These are phyloP conservation scores for Vicia villosa DNA, from an alignment of 306 rosid genomes.

Conservation along the genomic window DNA sequence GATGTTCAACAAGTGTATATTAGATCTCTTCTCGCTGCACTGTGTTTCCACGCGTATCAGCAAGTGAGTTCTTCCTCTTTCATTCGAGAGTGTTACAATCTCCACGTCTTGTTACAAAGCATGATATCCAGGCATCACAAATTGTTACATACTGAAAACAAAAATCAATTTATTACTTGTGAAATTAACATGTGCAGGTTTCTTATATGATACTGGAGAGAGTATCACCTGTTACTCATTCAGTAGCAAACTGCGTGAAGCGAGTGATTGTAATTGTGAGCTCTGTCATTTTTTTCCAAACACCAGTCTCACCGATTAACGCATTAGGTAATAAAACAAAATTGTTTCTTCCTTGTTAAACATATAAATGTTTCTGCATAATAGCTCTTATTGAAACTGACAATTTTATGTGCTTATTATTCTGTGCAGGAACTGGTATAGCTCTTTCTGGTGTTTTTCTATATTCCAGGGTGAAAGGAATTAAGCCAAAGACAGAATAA, in stretches of 20 bases:
- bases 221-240: conserved; percentile 97
- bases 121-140: neutral
- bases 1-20: conserved; percentile 60
- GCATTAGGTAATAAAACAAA: conserved; percentile 66
- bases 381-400: conserved; percentile 8
- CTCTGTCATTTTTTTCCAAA: conserved; percentile 88
- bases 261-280: conserved; percentile 94
- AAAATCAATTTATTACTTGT: neutral
- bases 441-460: conserved; percentile 95
- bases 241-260: conserved; percentile 91
- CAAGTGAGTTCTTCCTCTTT: conserved; percentile 57
- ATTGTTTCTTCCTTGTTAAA: conserved; percentile 22
- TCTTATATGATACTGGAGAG: conserved; percentile 90
- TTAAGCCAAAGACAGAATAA: conserved; percentile 70
- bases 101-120: neutral
- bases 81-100: neutral
- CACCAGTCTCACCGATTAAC: conserved; percentile 82
- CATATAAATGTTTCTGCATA: neutral
- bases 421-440: conserved; percentile 74
- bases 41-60: conserved; percentile 95
- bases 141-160: neutral
- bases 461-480: conserved; percentile 82
- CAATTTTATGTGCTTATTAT: conserved; percentile 19
- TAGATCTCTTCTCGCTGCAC: conserved; percentile 86
- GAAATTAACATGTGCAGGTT: conserved; percentile 58